Evolutionary conservation across 305 asterid species (phyloP).

Genomic region (Solanum hybrid): DNA sequence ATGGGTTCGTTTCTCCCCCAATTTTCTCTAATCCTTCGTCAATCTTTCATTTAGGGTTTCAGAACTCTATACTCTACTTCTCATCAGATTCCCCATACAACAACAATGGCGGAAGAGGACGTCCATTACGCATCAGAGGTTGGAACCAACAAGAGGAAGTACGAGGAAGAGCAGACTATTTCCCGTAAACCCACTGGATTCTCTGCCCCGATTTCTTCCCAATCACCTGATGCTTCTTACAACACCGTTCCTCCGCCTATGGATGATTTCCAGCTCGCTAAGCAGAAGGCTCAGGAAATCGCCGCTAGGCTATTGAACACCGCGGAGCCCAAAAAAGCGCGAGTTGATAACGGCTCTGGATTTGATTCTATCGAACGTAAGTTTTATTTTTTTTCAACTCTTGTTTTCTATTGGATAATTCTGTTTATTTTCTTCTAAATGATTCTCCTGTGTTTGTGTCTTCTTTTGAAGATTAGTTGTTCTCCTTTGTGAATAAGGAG

Average conservation of each 20-base stretch:
- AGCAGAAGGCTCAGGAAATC: conserved; percentile 73
- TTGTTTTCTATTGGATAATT: not conserved
- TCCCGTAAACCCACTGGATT: conserved; percentile 52
- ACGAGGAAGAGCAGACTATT: conserved; percentile 52
- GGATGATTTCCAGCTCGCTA: conserved; percentile 71
- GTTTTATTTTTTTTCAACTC: not conserved
- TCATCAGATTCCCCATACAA: not conserved
- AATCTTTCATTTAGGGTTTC: not conserved
- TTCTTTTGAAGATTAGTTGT: not conserved
- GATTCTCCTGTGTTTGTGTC: not conserved
- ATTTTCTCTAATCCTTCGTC: not conserved
- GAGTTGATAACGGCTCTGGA: conserved; percentile 33
- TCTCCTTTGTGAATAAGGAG: not conserved
- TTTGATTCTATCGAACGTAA: not conserved
- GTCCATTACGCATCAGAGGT: conserved; percentile 9
- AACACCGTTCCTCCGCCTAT: conserved; percentile 60
- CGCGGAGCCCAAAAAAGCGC: conserved; percentile 49
- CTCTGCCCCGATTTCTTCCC: conserved; percentile 26
- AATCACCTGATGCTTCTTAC: conserved; percentile 29
- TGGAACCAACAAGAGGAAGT: conserved; percentile 40
- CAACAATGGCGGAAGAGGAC: conserved; percentile 31
- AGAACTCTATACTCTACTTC: not conserved
- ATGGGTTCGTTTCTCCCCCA: not conserved
- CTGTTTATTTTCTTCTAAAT: not conserved
- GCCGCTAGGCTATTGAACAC: conserved; percentile 51